Evolutionary conservation across 1,284 basidiomycete species (phyloP), one percentile per base, ranked within the genome.

Genomic region (Puccinia brachypodii): DNA sequence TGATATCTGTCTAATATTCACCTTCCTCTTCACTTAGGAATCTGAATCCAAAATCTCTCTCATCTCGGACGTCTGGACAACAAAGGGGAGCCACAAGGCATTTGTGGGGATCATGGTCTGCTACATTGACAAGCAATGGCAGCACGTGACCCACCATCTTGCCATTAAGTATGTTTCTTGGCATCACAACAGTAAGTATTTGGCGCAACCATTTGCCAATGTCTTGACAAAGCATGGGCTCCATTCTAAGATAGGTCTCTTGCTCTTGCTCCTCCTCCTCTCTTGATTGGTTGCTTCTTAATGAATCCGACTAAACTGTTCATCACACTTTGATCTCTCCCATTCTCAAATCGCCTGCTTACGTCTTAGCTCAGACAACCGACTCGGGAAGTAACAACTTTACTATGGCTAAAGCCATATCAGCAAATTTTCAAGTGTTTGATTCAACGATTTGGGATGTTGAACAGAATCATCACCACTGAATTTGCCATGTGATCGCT

Each of bases 311-410:
- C n/a, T n/a, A n/a, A n/a, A n/a, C n/a, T n/a, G n/a, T n/a, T n/a
- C n/a, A n/a, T n/a, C n/a, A n/a, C n/a, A n/a, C n/a, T 7, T 31
- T 64, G 22, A 58, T 58, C 25, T 6, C 25, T 64, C 25, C 31
- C 19, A 7, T n/a, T 28, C 33, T 64, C 6, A 28, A 3, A 13
- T 64, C 31, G 9, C 33, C 11, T 64, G 11, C 25, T 6, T 33
- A 64, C 33, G 60, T 64, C 6, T 28, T 64, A 28, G 60, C 60
- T 28, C 60, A 64, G 60, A 64, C 60, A 3, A 64, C 60, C 4
- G 60, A 64, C 60, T 64, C 60, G 9, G 60, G 60, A 13, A 64
- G 60, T 33, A 64, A 64, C 28, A 64, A 64, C 9, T 64, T 64
- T 22, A 64, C 60, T 11, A 64, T 64, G 62, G 62, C 38, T 16